Evolutionary conservation across 2,329 filamentous ascomycete species (phyloP), one percentile per base, ranked within the genome.

Genomic region (Penicillium sumatraense): DNA sequence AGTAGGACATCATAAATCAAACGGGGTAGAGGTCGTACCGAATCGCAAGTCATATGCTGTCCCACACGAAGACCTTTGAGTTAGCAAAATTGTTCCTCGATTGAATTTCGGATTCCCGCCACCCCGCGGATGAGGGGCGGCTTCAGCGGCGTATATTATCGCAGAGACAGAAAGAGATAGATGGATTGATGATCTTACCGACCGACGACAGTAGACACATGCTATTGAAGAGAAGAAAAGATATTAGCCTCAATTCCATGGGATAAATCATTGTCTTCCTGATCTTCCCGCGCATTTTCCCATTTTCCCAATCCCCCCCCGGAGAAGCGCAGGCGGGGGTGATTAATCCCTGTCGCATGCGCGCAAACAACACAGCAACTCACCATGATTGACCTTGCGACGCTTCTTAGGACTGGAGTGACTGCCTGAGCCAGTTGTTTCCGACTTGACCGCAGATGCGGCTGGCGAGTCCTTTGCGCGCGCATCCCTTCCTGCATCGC

Each of bases 1-100:
- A 14, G 33, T 7, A 11, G 13, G 27, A 31, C 16, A 27, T 46
- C 42, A 29, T 5, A 29, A 46, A 46, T 45, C 47, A 31, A 57
- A 52, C 27, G 53, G 51, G 52, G 53, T 49, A 59, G 54, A 62
- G 63, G 62, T 71, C 87, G 82, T 89, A 92, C 89, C 80, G 90
- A 87, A 83, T 93, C 90, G 83, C 90, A 93, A 73, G 90, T 93
- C 90, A 93, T 93, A 85, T 93, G 90, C 89, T 92, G 75, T 78
- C 70, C 78, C 68, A 77, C 74, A 68, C 68, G 63, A 74, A 63
- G 60, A 70, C 66, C 68, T 70, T 70, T 56, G n/a, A 55, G 74
- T 81, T 80, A 80, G 83, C 79, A 77, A 74, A 77, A 51, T 46
- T 24, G 56, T 59, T 56, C 56, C 49, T 61, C 49, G 49, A 57